Base-by-base conservation (phyloP, 2,329 filamentous ascomycete species). In the Sporothrix phasma region DNA sequence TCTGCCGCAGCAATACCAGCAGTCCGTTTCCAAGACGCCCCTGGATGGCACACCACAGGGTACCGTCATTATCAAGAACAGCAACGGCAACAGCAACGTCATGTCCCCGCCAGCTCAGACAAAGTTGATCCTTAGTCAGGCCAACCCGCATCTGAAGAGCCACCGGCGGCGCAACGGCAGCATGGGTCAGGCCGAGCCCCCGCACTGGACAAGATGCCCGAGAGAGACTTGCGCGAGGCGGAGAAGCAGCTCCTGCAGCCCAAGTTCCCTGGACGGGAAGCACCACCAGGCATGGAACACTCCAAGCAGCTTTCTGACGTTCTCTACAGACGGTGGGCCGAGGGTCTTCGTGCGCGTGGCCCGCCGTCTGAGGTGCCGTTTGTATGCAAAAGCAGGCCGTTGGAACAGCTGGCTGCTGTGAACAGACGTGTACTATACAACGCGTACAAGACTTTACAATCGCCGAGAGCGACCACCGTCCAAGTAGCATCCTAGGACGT, bases 291-390 rank as follows among this genome's bases (percentile, higher is more conserved):
- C 2, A 93, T 97, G 90, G 92, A 97, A 75, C 93, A 97, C 75
- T 89, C 88, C 68, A 90, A 91, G 72, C 86, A 96, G 73, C 80
- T 97, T 43, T 90, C 90, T 1, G 92, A 97, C 73, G 90, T 96
- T 22, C 82, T 99, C 22, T 97, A 97, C 76, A 85, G 87, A 17
- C 84, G 93, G 49, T 99, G 94, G 94, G 86, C 88, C 2, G 90
- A 95, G 65, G 92, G 91, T 1, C 78, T 97, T 70, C 86, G 87
- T 7, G n/a, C n/a, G 41, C 67, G 69, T 70, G 66, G 67, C 67
- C 68, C 1, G 68, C 67, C 6, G 65, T 69, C 2, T 68, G 31
- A 54, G 49, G 2, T 15, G 19, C 22, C 31, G 22, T 2, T 8
- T 15, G 5, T 1, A 19, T 26, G 3, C 22, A 26, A 22, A 47